These are phyloP conservation scores for Flaveria floridana DNA, from an alignment of 140 eudicot genomes.

Conservation along the genomic window DNA sequence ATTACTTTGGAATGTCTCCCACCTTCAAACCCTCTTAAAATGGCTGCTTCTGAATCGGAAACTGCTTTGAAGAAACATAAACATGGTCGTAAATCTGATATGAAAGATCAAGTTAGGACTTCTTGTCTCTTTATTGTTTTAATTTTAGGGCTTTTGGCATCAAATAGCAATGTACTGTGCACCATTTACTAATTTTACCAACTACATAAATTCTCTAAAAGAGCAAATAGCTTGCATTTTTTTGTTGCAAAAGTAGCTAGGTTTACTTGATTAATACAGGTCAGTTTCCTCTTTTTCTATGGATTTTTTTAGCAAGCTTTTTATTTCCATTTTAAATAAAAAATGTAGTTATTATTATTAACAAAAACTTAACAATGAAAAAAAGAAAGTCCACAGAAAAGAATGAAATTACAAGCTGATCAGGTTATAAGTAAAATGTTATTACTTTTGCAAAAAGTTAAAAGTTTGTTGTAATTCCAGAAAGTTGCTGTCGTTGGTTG, in stretches of 20 bases:
- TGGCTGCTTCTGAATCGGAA: conserved; percentile 38
- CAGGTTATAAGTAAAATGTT: neutral
- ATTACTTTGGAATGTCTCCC: conserved; percentile 45
- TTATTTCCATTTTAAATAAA: neutral
- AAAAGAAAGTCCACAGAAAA: neutral
- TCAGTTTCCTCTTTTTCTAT: neutral
- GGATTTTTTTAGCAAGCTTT: neutral
- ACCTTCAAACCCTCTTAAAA: conserved; percentile 40
- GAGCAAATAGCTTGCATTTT: neutral
- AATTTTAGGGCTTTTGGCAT: neutral
- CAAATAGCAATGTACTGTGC: neutral
- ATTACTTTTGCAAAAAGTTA: neutral
- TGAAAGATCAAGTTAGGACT: conserved; percentile 46
- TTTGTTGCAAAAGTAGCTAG: neutral
- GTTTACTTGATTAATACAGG: neutral
- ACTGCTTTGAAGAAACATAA: conserved; percentile 30
- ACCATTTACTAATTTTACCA: neutral
- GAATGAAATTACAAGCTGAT: neutral
- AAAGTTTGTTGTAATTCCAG: neutral
- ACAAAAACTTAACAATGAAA: too few species aligned
- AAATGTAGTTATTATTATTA: too few species aligned
- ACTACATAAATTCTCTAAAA: neutral
- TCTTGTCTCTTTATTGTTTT: neutral
- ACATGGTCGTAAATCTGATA: conserved; percentile 38
- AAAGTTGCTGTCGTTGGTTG: neutral